These are phyloP conservation scores for Termitomyces sp. DNA, from an alignment of 768 basidiomycete genomes.

Conservation along the genomic window DNA sequence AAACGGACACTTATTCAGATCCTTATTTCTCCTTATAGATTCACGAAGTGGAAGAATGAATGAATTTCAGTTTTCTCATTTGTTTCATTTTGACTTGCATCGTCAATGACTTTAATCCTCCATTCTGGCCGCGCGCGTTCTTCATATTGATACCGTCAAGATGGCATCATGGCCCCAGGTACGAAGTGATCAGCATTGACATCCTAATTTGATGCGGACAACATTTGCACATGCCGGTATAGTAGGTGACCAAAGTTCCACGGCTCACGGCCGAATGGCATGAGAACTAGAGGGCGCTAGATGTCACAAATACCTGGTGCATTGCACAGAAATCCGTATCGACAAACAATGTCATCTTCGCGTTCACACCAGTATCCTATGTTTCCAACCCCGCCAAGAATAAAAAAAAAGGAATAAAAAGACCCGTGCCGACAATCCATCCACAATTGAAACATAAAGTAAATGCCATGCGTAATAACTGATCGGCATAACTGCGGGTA, in stretches of 20 bases:
- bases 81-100: background rate
- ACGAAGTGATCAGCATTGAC: too few species aligned
- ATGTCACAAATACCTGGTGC: background rate
- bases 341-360: background rate
- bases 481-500: background rate
- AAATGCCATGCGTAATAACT: slow-evolving; percentile 1
- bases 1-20: background rate
- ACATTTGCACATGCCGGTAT: too few species aligned
- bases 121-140: background rate
- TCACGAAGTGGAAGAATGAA: slow-evolving; percentile 7
- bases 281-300: background rate
- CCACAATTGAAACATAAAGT: background rate
- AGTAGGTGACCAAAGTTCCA: too few species aligned
- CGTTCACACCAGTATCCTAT: background rate
- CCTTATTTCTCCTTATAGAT: slow-evolving; percentile 12
- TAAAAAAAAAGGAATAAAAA: background rate
- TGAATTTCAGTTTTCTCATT: background rate
- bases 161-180: too few species aligned
- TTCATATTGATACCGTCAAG: background rate
- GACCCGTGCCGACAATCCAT: background rate
- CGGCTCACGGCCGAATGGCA: background rate
- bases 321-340: too few species aligned
- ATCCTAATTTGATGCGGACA: background rate
- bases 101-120: background rate
- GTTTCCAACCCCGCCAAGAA: background rate